A percentile compares a stretch with the other conserved stretches of the same genome.
phyloP scores from a whole-genome alignment of 192 early-diverging fungal genomes.

The Coemansia sp. region DNA sequence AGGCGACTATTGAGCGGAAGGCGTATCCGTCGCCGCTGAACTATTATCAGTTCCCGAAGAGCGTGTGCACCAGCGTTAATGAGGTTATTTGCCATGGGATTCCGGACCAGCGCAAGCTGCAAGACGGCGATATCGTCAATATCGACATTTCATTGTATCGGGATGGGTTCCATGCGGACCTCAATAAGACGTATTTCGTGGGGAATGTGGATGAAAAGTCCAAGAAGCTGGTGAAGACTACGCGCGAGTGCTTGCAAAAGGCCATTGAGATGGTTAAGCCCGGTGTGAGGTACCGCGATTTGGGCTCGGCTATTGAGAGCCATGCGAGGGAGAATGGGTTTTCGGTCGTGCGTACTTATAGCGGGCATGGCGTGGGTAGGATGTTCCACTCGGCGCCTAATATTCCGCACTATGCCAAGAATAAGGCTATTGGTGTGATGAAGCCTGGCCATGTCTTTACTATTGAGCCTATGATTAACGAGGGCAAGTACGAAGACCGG shows the following conservation, averaged over 20 bases:
- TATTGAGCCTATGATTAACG: slow-evolving; percentile 99
- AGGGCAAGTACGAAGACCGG: slow-evolving; percentile 69
- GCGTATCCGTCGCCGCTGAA: slow-evolving; percentile 96
- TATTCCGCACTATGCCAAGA: slow-evolving; percentile 93
- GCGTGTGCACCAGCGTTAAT: slow-evolving; percentile 86
- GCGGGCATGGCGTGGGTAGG: slow-evolving; percentile 87
- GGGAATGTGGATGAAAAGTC: slow-evolving; percentile 82
- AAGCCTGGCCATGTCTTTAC: slow-evolving; percentile 95
- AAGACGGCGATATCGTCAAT: slow-evolving; percentile 97
- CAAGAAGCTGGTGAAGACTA: slow-evolving; percentile 71
- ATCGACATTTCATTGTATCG: slow-evolving; percentile 87
- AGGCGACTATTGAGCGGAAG: slow-evolving; percentile 87
- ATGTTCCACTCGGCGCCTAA: slow-evolving; percentile 90
- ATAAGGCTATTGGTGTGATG: slow-evolving; percentile 95
- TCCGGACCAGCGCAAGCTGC: slow-evolving; percentile 87
- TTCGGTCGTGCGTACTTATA: slow-evolving; percentile 88
- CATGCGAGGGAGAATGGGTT: slow-evolving; percentile 82
- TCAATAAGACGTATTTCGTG: slow-evolving; percentile 90
- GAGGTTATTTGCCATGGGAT: slow-evolving; percentile 98
- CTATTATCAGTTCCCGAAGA: slow-evolving; percentile 96
- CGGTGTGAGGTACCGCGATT: slow-evolving; percentile 85
- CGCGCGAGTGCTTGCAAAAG: slow-evolving; percentile 84
- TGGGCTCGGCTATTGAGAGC: slow-evolving; percentile 87
- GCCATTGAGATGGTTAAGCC: slow-evolving; percentile 93
- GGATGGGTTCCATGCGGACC: slow-evolving; percentile 92